Conservation (phyloP, 2,329 filamentous ascomycete genomes). For the Calonectria hongkongensis region DNA sequence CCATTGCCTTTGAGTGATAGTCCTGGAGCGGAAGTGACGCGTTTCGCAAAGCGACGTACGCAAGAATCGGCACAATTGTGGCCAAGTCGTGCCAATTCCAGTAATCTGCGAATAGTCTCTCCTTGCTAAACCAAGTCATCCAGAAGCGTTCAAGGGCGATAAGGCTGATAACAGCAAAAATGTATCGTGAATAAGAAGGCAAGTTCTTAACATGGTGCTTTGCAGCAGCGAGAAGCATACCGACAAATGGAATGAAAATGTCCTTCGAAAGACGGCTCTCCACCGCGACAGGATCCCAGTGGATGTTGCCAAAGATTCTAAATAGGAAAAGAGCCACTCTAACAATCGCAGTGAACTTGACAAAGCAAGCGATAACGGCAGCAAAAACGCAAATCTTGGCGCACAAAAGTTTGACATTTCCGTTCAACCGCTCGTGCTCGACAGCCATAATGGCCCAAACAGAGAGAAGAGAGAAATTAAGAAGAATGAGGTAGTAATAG, state of each 20-base stretch:
- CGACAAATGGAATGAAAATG: constrained; percentile 74
- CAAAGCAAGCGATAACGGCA: constrained; percentile 62
- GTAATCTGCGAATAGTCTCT: constrained; percentile 70
- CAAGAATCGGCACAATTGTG: constrained; percentile 69
- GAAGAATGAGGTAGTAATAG: constrained; percentile 76
- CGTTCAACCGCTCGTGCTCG: constrained; percentile 62
- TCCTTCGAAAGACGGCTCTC: constrained; percentile 71
- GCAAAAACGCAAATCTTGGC: constrained; percentile 66
- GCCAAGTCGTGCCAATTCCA: constrained; percentile 8
- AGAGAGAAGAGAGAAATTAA: constrained; percentile 77
- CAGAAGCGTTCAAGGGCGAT: constrained; percentile 63
- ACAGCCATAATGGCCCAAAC: constrained; percentile 71
- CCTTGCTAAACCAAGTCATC: constrained; percentile 44
- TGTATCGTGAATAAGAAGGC: constrained; percentile 59
- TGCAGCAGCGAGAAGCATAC: constrained; percentile 66
- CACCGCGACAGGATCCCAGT: constrained; percentile 69
- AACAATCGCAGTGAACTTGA: constrained; percentile 46
- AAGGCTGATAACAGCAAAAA: constrained; percentile 71
- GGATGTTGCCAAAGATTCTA: constrained; percentile 60
- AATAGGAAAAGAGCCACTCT: constrained; percentile 56
- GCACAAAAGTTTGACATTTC: constrained; percentile 64
- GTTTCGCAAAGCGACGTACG: constrained; percentile 72
- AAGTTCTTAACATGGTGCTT: constrained; percentile 49
- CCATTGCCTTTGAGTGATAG: constrained; percentile 63
- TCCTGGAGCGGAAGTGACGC: constrained; percentile 36